These are phyloP conservation scores for Uronychia setigera DNA, from an alignment of 73 alveolate species.

Conservation along the genomic window DNA sequence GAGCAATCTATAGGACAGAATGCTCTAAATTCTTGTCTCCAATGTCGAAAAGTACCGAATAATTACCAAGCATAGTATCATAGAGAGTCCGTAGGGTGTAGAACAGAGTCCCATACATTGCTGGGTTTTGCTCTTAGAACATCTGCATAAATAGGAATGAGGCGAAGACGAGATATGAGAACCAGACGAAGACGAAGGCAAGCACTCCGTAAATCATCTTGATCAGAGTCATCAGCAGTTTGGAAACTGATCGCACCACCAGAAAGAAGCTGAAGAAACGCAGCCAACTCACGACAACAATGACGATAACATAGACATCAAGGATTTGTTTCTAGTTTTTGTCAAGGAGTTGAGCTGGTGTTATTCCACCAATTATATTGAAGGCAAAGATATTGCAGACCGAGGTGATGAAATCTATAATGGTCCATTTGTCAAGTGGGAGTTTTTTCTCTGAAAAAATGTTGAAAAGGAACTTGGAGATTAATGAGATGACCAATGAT, in stretches of 20 bases:
- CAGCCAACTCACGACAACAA: constrained; percentile 54
- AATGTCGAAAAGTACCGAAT: constrained; percentile 1
- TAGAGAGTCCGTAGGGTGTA: constrained; percentile 41
- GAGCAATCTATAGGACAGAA: constrained; percentile 29
- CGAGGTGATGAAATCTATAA: constrained; percentile 40
- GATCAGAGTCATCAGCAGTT: constrained; percentile 46
- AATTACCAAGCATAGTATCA: constrained; percentile 51
- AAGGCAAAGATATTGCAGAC: constrained; percentile 42
- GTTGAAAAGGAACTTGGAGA: constrained; percentile 40
- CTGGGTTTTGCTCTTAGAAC: constrained; percentile 36
- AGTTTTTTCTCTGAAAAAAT: constrained; percentile 22
- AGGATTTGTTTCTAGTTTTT: constrained; percentile 6
- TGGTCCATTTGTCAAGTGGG: constrained; percentile 55
- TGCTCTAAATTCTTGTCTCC: constrained; percentile 19
- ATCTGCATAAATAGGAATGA: constrained; percentile 27
- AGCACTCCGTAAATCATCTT: constrained; percentile 45
- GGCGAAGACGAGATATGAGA: constrained; percentile 27
- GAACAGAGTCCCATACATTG: constrained; percentile 14
- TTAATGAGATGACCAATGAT: constrained; percentile 23
- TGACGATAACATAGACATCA: constrained; percentile 50
- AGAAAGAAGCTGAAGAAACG: constrained; percentile 59
- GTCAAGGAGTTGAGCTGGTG: constrained; percentile 22
- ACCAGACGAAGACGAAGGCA: constrained; percentile 29
- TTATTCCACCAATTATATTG: constrained; percentile 31
- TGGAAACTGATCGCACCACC: constrained; percentile 43